Conservation (phyloP, 352 stramenopile genomes). For the Nothophytophthora sp. region DNA sequence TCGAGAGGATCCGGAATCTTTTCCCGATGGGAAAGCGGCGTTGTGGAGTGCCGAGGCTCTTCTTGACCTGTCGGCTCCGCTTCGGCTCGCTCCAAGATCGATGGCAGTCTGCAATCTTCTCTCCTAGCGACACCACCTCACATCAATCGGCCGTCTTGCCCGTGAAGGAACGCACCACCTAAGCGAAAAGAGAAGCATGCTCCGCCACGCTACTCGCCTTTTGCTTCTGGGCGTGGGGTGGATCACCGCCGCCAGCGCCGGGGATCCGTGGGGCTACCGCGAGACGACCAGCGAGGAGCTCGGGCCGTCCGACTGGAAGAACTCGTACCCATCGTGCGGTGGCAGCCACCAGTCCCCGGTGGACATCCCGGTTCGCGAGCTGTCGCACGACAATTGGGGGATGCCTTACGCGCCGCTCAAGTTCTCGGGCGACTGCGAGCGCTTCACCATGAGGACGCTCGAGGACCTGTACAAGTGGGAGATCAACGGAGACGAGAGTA, state of each 20-base stretch:
- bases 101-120: constrained; percentile 4
- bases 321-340: constrained; percentile 30
- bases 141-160: constrained; percentile 4
- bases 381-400: constrained; percentile 43
- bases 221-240: constrained; percentile 26
- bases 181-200: constrained; percentile 11
- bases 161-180: background rate
- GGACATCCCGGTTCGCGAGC: constrained; percentile 36
- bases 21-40: background rate
- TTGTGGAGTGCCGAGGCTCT: background rate
- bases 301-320: constrained; percentile 47
- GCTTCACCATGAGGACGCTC: constrained; percentile 60
- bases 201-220: constrained; percentile 10
- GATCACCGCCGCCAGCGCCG: constrained; percentile 17
- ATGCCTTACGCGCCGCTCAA: constrained; percentile 46
- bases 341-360: constrained; percentile 58
- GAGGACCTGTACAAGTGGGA: constrained; percentile 71
- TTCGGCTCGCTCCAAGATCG: constrained; percentile 2
- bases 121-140: constrained; percentile 4
- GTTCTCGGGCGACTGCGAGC: constrained; percentile 46
- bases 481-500: constrained; percentile 39
- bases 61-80: background rate
- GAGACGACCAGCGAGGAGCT: constrained; percentile 30
- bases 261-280: constrained; percentile 51
- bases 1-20: background rate